Percentiles rank a stretch among this genome's conserved stretches.
These are phyloP conservation scores for Lentinula boryana DNA, from an alignment of 768 basidiomycete species.

Conservation along the genomic window DNA sequence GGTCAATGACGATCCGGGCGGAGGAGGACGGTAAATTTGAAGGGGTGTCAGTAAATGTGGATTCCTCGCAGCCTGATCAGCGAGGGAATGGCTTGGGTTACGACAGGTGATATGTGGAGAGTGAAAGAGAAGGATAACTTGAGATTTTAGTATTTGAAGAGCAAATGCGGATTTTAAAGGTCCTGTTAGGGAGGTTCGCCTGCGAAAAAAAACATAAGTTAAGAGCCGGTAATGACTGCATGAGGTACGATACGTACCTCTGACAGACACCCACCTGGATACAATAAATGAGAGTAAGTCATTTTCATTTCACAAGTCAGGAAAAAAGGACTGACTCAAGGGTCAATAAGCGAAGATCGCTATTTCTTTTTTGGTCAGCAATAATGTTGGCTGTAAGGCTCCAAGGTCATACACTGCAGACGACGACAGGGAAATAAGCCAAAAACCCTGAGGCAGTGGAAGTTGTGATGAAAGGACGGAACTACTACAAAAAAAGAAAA, in stretches of 20 bases:
- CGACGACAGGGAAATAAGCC: slow-evolving; percentile 14
- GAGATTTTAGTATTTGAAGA: neutral
- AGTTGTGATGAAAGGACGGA: neutral
- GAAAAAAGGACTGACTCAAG: slow-evolving; percentile 48
- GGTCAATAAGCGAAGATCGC: slow-evolving; percentile 79
- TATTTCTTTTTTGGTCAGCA: slow-evolving; percentile 73
- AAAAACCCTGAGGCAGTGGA: neutral
- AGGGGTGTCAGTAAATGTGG: slow-evolving; percentile 48
- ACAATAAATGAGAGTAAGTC: slow-evolving; percentile 12
- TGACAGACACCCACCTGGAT: slow-evolving; percentile 70
- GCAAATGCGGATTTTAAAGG: slow-evolving; percentile 9
- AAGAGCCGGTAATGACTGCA: neutral
- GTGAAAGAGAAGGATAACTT: slow-evolving; percentile 8
- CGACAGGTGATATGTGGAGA: slow-evolving; percentile 15
- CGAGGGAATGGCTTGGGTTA: slow-evolving; percentile 57
- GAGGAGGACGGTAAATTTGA: slow-evolving; percentile 49
- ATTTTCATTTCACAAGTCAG: neutral
- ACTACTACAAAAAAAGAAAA: neutral
- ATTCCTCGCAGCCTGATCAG: slow-evolving; percentile 65
- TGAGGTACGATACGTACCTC: slow-evolving; percentile 43
- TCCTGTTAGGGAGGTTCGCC: slow-evolving; percentile 78
- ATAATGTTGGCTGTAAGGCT: slow-evolving; percentile 40
- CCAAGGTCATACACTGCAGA: slow-evolving; percentile 32
- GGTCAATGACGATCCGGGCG: slow-evolving; percentile 56
- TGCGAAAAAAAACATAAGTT: slow-evolving; percentile 24